Percentiles rank a stretch among this genome's conserved stretches.
Evolutionary conservation across 2,329 filamentous ascomycete genomes (phyloP).

Genomic region (Grosmannia penicillata): DNA sequence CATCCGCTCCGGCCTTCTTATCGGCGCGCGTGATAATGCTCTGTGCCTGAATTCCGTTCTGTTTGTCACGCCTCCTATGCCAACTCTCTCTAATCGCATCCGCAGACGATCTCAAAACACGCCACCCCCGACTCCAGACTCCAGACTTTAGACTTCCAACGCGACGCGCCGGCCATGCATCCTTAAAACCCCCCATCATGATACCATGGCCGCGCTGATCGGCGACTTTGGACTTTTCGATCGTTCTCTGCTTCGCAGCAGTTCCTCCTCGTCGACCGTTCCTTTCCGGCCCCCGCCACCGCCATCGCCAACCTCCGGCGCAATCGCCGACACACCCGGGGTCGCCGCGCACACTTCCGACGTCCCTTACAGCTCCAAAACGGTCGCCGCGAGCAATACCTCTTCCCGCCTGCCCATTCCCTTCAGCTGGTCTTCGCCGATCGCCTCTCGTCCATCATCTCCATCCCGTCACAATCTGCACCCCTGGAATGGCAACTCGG

Average conservation of each 20-base stretch:
- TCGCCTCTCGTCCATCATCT: background rate
- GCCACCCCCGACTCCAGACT: no score
- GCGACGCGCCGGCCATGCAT: no score
- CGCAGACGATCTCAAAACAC: no score
- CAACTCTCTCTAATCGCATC: no score
- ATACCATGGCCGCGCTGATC: constrained; percentile 49
- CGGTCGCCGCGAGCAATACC: constrained; percentile 21
- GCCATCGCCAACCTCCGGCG: background rate
- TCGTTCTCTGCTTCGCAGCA: constrained; percentile 47
- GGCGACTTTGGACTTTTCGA: constrained; percentile 58
- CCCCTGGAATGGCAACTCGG: constrained; percentile 3
- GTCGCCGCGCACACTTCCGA: background rate
- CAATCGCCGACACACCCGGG: background rate
- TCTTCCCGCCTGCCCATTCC: constrained; percentile 36
- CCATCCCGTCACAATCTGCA: background rate
- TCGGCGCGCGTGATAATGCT: no score
- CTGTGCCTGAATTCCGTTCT: no score
- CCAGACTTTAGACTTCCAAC: no score
- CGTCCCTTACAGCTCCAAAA: background rate
- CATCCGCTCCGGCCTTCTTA: no score
- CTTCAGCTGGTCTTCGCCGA: constrained; percentile 33
- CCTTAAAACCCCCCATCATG: no score
- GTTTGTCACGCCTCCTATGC: no score
- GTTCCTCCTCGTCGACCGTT: background rate
- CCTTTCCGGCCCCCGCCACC: background rate